phyloP scores from a whole-genome alignment of 2,329 filamentous ascomycete species.

The Botryotinia globosa region DNA sequence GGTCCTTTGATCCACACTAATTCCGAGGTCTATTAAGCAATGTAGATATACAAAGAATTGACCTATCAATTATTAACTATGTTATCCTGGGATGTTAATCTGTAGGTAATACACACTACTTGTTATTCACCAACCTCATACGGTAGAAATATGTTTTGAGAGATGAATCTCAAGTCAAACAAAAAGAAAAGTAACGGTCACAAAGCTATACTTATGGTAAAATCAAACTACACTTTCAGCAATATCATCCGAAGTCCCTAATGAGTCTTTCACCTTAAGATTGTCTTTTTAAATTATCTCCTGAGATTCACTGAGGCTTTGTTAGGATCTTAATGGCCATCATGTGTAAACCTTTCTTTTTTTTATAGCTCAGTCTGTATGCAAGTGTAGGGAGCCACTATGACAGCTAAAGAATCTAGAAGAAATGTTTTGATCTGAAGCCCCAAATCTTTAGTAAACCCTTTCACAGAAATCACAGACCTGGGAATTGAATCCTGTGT shows the following conservation, averaged over 20 bases:
- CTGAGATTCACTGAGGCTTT: neutral
- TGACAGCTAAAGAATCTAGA: neutral
- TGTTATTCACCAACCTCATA: neutral
- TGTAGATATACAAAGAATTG: neutral
- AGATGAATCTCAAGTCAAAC: neutral
- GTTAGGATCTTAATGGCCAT: fast-evolving
- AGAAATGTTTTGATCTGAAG: neutral
- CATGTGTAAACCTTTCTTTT: too few species aligned
- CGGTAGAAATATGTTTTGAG: neutral
- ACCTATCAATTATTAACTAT: neutral
- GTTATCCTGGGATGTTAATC: neutral
- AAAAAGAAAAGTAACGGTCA: neutral
- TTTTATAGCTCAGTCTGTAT: neutral
- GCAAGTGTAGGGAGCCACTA: neutral
- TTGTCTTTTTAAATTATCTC: neutral
- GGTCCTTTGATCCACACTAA: too few species aligned
- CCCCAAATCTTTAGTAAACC: neutral
- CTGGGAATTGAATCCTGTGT: neutral
- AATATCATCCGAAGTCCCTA: neutral
- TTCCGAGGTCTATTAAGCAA: neutral
- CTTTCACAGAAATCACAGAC: neutral
- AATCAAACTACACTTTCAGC: neutral
- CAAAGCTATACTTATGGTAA: neutral
- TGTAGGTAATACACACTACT: neutral
- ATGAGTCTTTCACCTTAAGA: neutral